Evolutionary conservation across 225 moss, liverwort and hornwort genomes (phyloP), one percentile per base, ranked within the genome.

Genomic region (Lunularia cruciata): DNA sequence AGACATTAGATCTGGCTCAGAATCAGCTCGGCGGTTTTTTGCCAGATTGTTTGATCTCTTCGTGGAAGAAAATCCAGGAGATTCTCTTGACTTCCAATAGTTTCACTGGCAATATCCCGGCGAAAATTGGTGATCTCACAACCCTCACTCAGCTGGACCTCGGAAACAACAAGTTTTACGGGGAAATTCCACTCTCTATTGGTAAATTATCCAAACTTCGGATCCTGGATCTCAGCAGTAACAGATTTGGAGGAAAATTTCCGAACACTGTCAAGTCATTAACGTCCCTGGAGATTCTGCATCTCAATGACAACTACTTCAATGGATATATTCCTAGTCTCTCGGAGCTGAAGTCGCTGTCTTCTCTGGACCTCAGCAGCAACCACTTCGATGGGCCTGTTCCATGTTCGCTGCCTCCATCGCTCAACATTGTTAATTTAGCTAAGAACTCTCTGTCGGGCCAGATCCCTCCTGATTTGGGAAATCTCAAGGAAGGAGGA

Each of bases 341-440:
- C 5, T 10, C 15, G 13, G 27, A 73, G 26, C 19, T 78, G 27
- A 73, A 63, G 23, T 23, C 19, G 20, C 73, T 78, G 10, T 8
- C 73, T 0, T 25, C 0, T 0, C 10, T 65, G 47, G 13, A 31
- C 25, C 61, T 78, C 3, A 16, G 9, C 18, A n/a, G 4, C 31
- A 79, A 79, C 52, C 36, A 23, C n/a, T 46, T 80, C 7, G 42
- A n/a, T 16, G 80, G 80, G 6, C 2, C 58, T 16, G 76, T 80
- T 62, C 80, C 80, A 32, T 26, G 33, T n/a, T 59, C 65, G 8
- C 67, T 80, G 3, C 65, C 71, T 32, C 66, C 67, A 15, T 31
- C 45, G 3, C 73, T 73, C 35, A 63, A 53, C 13, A 47, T 56
- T 31, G 39, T 78, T 22, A 6, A 15, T 0, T 68, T 73, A 33